phyloP scores from a whole-genome alignment of 139 green algal genomes.

The Haematococcus lacustris region DNA sequence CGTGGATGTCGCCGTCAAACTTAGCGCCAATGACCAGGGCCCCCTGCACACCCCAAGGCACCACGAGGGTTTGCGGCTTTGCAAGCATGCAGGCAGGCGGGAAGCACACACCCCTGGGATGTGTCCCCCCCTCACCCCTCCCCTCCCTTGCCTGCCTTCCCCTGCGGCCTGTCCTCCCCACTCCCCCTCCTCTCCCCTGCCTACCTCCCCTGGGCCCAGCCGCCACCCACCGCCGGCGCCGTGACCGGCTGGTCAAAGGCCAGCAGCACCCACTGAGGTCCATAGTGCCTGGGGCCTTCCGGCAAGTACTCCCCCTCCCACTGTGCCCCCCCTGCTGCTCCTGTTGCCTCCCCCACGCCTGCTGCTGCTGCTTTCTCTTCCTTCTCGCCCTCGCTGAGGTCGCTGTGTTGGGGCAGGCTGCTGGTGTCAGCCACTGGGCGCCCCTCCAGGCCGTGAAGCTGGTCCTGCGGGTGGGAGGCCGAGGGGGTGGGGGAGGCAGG shows the following conservation, averaged over 20 bases:
- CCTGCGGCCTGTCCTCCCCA: too few relatives aligned
- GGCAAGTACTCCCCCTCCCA: conserved; percentile 35
- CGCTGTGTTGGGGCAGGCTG: too few relatives aligned
- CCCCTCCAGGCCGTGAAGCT: too few relatives aligned
- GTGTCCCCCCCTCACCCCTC: neutral
- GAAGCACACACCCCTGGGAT: conserved; percentile 4
- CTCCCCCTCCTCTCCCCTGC: too few relatives aligned
- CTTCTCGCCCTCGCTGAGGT: neutral
- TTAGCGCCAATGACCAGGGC: conserved; percentile 79
- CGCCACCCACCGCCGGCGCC: conserved; percentile 51
- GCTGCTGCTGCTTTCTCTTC: neutral
- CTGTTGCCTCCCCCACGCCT: neutral
- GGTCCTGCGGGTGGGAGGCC: too few relatives aligned
- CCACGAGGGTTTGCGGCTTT: neutral
- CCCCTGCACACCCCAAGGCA: conserved; percentile 25
- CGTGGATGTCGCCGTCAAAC: conserved; percentile 72
- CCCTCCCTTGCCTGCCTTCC: conserved; percentile 25
- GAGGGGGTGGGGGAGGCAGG: too few relatives aligned
- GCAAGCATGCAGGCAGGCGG: neutral
- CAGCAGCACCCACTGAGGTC: conserved; percentile 75
- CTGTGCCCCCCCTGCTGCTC: too few relatives aligned
- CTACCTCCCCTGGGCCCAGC: too few relatives aligned
- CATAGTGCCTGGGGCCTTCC: conserved; percentile 31
- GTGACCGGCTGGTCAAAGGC: conserved; percentile 78
- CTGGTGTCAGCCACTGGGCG: too few relatives aligned